Evolutionary conservation across 257 asterid species (phyloP).

Genomic region (Solanum sejunctum): DNA sequence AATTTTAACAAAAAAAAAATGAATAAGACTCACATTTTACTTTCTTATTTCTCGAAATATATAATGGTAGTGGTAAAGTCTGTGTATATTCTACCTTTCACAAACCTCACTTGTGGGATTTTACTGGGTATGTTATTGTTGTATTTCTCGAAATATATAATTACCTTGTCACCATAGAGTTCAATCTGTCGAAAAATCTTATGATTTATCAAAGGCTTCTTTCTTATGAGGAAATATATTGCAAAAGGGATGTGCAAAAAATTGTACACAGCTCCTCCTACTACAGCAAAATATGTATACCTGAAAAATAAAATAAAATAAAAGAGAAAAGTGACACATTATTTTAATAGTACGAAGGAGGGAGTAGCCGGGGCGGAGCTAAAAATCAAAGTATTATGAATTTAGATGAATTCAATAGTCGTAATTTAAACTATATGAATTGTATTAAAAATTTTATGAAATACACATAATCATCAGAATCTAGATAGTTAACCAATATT

Average conservation of each 20-base stretch:
- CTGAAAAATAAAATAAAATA: not conserved
- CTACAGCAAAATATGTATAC: not conserved
- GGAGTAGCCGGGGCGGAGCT: not conserved
- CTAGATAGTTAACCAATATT: not conserved
- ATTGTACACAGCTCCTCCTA: not conserved
- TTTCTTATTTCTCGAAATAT: not conserved
- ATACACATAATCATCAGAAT: not conserved
- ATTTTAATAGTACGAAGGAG: not conserved
- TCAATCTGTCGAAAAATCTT: not conserved
- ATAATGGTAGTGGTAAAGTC: too few relatives aligned
- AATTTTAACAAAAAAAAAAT: too few relatives aligned
- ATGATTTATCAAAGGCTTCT: not conserved
- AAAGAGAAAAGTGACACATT: not conserved
- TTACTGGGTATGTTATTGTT: too few relatives aligned
- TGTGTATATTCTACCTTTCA: too few relatives aligned
- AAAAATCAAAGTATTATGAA: not conserved
- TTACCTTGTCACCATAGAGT: constrained; percentile 7
- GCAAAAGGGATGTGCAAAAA: constrained; percentile 3
- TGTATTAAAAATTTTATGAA: not conserved
- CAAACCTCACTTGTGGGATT: too few relatives aligned
- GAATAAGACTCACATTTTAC: too few relatives aligned
- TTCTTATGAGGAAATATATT: not conserved
- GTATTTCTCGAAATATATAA: not conserved
- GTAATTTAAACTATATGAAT: not conserved
- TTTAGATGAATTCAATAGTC: not conserved